phyloP scores from a whole-genome alignment of 768 basidiomycete species.

The Leccinum broughii region DNA sequence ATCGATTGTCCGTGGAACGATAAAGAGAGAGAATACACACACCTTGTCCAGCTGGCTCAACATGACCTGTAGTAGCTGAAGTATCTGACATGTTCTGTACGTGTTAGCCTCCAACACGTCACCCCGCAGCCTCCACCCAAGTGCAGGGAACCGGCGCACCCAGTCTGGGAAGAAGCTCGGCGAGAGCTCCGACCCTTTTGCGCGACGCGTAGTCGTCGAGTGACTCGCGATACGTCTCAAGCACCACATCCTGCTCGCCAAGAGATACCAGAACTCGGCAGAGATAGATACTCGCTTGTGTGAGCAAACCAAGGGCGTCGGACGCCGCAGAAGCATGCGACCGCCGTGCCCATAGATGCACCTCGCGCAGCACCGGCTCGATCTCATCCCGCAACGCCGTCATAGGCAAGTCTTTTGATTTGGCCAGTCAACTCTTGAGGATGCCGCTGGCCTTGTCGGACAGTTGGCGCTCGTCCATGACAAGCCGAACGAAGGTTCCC shows the following conservation, averaged over 20 bases:
- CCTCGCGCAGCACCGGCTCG: slow-evolving; percentile 50
- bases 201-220: slow-evolving; percentile 75
- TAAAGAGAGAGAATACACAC: neutral
- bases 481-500: slow-evolving; percentile 65
- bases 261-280: slow-evolving; percentile 49
- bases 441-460: slow-evolving; percentile 84
- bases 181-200: slow-evolving; percentile 75
- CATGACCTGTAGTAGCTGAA: slow-evolving; percentile 69
- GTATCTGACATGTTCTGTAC: slow-evolving; percentile 74
- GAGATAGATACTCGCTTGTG: slow-evolving; percentile 70
- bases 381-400: slow-evolving; percentile 31
- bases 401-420: slow-evolving; percentile 66
- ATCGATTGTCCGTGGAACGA: neutral
- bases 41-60: slow-evolving; percentile 43
- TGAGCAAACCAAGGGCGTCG: slow-evolving; percentile 62
- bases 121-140: slow-evolving; percentile 65
- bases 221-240: slow-evolving; percentile 62
- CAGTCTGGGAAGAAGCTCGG: slow-evolving; percentile 77
- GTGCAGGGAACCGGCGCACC: slow-evolving; percentile 59
- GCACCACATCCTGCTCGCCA: slow-evolving; percentile 41
- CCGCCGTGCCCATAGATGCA: slow-evolving; percentile 75
- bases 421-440: slow-evolving; percentile 69
- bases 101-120: slow-evolving; percentile 67
- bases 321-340: slow-evolving; percentile 58
- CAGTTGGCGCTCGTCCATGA: slow-evolving; percentile 83